These are phyloP conservation scores for Penicillium sp. DNA, from an alignment of 2,329 filamentous ascomycete species.

Conservation along the genomic window DNA sequence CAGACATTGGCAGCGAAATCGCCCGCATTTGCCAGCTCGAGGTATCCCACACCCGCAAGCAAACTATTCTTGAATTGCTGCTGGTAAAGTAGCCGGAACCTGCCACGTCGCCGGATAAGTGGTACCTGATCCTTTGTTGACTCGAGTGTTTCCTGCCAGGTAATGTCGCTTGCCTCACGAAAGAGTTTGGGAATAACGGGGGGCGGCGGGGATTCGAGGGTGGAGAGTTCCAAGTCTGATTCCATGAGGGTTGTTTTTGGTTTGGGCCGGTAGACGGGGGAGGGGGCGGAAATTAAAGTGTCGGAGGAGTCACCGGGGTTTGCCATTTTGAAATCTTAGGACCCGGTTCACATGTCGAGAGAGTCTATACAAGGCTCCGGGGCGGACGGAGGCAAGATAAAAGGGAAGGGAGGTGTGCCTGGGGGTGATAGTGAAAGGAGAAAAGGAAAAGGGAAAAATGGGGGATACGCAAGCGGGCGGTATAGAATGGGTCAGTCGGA, in stretches of 20 bases:
- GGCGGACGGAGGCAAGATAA: background rate
- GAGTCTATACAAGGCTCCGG: slow-evolving; percentile 3
- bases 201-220: slow-evolving; percentile 1
- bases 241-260: slow-evolving; percentile 2
- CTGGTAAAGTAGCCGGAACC: slow-evolving; percentile 22
- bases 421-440: slow-evolving; percentile 1
- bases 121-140: slow-evolving; percentile 12
- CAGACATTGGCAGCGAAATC: slow-evolving; percentile 62
- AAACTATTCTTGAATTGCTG: slow-evolving; percentile 38
- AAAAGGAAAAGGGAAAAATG: background rate
- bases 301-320: slow-evolving; percentile 15
- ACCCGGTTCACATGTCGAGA: slow-evolving; percentile 7
- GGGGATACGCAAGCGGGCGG: background rate
- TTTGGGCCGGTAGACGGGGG: background rate
- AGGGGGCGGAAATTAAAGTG: slow-evolving; percentile 13
- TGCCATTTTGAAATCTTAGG: slow-evolving; percentile 10
- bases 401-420: background rate
- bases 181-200: slow-evolving; percentile 15
- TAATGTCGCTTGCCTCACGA: slow-evolving; percentile 23
- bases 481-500: background rate
- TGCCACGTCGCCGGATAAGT: slow-evolving; percentile 14
- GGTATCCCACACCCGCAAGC: slow-evolving; percentile 48
- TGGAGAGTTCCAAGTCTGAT: slow-evolving; percentile 7
- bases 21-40: slow-evolving; percentile 58
- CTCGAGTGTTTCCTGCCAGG: slow-evolving; percentile 18